Base-by-base conservation (phyloP, 2,329 filamentous ascomycete genomes). In the Trichophaea hybrida region DNA sequence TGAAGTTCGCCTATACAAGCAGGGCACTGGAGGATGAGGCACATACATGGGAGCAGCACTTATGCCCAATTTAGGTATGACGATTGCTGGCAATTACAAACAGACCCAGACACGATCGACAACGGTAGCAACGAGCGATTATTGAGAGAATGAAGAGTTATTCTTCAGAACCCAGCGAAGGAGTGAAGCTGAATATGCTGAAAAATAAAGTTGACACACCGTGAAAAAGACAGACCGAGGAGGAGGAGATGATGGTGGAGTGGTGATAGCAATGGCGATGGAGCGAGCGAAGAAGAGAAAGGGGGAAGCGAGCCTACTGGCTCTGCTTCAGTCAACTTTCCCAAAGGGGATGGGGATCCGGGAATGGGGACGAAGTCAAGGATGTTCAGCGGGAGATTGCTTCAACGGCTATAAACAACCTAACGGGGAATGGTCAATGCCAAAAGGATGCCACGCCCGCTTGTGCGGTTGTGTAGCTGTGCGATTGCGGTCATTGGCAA, bases 81-180 rank as follows among this genome's bases (percentile, higher is more conserved):
- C n/a, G 38, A 17, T 49, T n/a, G 10, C 15, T 13, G 44, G 10
- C 12, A 17, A 49, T 13, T 49, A n/a, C 17, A 17, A 8, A 49
- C 24, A 24, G 24, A 24, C 24, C 24, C 24, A 24, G 40, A 46
- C 24, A n/a, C 40, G 50, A 53, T 53, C 50, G 50, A 53, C 13
- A n/a, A 12, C 10, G 7, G 34, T 13, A n/a, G 50, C 50, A 53
- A 32, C 32, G 53, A 60, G n/a, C 31, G 59, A 12, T 55, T 43
- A 40, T 55, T 56, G 62, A 70, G 67, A 62, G 68, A 69, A 69
- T 68, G 69, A 67, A 65, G 62, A 66, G 61, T 64, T 64, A 62
- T 65, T 66, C 66, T 68, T 65, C 35, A 63, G 64, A 61, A 69
- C 67, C 69, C 69, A 67, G 69, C 69, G 69, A 66, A 66, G 67